A percentile compares a stretch with the other conserved stretches of the same genome.
Conservation (phyloP, 306 rosid genomes). For the Acacia crassicarpa region DNA sequence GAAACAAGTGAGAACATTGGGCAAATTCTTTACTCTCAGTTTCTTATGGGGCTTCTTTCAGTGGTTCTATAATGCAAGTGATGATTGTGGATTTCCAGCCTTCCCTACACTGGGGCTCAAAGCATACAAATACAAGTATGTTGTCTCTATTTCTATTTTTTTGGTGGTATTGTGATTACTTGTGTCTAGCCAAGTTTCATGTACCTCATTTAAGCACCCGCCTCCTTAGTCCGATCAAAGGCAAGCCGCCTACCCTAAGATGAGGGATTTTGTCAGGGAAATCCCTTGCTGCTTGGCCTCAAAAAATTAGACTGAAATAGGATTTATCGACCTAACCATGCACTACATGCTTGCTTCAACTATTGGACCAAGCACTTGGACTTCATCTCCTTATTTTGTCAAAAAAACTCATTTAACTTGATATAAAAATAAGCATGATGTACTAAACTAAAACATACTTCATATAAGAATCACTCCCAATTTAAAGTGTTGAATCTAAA, state of each 20-base stretch:
- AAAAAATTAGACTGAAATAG: not conserved
- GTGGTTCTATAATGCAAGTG: slow-evolving; percentile 52
- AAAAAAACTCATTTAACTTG: not conserved
- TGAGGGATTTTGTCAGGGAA: not conserved
- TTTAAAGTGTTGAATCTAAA: not conserved
- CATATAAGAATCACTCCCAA: not conserved
- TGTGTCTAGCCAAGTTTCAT: not conserved
- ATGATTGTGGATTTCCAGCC: slow-evolving; percentile 48
- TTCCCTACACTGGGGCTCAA: slow-evolving; percentile 57
- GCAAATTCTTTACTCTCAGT: slow-evolving; percentile 50
- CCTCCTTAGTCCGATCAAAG: not conserved
- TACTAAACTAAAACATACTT: slow-evolving; percentile 21
- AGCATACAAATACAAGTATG: slow-evolving; percentile 44
- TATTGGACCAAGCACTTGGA: not conserved
- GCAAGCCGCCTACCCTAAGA: not conserved
- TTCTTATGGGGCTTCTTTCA: slow-evolving; percentile 62
- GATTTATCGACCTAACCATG: not conserved
- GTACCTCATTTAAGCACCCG: not conserved
- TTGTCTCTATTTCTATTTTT: not conserved
- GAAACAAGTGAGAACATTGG: slow-evolving; percentile 56
- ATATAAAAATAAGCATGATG: slow-evolving; percentile 19
- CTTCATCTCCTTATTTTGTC: slow-evolving; percentile 11
- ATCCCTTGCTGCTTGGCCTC: not conserved
- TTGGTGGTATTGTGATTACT: not conserved
- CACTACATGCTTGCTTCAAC: not conserved